Base-by-base conservation (phyloP, 495 filamentous ascomycete species). In the Lineolata rhizophorae region DNA sequence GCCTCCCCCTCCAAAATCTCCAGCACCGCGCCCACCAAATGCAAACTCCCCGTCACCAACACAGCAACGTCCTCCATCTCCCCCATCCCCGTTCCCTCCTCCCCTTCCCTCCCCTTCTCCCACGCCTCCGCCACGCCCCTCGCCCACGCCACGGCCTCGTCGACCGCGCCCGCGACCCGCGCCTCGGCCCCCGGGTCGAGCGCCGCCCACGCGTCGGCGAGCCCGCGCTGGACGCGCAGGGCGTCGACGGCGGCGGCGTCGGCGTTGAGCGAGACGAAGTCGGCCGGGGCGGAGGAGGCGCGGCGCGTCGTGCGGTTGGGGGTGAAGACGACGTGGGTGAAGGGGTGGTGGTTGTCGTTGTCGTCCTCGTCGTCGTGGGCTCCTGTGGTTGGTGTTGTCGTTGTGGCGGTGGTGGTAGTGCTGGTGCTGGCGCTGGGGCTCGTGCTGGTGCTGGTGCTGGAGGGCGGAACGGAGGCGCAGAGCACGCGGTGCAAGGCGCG, bases 311-410 rank as follows among this genome's bases (percentile, higher is more conserved):
- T 91, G 29, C 79, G 62, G 35, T 94, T 94, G 0, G 83, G 76
- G 45, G 78, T 91, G 53, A 97, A 94, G 5, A 93, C 55, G 19
- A 72, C 82, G 37, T 83, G 74, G 13, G 74, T 65, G 42, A 94
- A 93, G 1, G 70, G 60, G 2, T 52, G 51, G 9, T 56, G 8
- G 54, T 6, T 62, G 50, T n/a, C 22, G 6, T 6, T 25, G 6
- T 6, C 22, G 6, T 25, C n/a, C 6, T 6, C 22, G n/a, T n/a
- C n/a, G n/a, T n/a, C n/a, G n/a, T n/a, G n/a, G n/a, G n/a, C n/a
- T n/a, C n/a, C n/a, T n/a, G n/a, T n/a, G n/a, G n/a, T n/a, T n/a
- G n/a, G n/a, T n/a, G n/a, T n/a, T n/a, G n/a, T n/a, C n/a, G n/a
- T n/a, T n/a, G n/a, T n/a, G n/a, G n/a, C n/a, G n/a, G n/a, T n/a